A percentile compares a stretch with the other conserved stretches of the same genome.
Conservation (phyloP, 2,329 filamentous ascomycete genomes). For the Fusarium devonianum region DNA sequence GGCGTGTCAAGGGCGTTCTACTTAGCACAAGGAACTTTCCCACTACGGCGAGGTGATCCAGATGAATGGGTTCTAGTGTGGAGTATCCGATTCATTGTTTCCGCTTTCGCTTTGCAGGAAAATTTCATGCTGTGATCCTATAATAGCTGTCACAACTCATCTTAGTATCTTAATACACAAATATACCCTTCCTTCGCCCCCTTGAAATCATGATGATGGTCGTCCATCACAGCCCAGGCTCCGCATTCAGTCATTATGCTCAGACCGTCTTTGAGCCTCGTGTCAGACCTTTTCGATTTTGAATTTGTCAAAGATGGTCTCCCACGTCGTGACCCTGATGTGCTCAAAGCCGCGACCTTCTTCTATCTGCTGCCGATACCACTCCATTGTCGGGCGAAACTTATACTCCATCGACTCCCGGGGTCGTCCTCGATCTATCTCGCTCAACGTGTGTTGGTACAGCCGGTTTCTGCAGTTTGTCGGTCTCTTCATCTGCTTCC, state of each 20-base stretch:
- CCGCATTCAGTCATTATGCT: background rate
- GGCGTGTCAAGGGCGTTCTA: constrained; percentile 80
- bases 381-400: constrained; percentile 57
- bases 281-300: constrained; percentile 34
- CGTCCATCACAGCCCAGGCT: background rate
- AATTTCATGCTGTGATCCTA: constrained; percentile 4
- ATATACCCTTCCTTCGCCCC: constrained; percentile 18
- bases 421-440: background rate
- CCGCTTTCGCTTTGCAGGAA: background rate
- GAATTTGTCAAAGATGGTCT: constrained; percentile 48
- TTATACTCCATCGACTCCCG: constrained; percentile 42
- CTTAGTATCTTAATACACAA: constrained; percentile 9
- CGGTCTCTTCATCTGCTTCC: constrained; percentile 21
- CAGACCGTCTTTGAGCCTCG: background rate
- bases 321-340: constrained; percentile 55
- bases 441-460: constrained; percentile 46
- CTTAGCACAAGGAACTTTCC: constrained; percentile 79
- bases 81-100: background rate
- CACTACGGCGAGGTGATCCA: constrained; percentile 45
- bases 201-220: constrained; percentile 13
- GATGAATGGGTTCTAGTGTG: background rate
- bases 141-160: constrained; percentile 7
- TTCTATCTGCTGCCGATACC: constrained; percentile 57
- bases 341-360: constrained; percentile 60
- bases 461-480: constrained; percentile 55